phyloP scores from a whole-genome alignment of 2,329 filamentous ascomycete species.

The Paraphaeosphaeria minitans region DNA sequence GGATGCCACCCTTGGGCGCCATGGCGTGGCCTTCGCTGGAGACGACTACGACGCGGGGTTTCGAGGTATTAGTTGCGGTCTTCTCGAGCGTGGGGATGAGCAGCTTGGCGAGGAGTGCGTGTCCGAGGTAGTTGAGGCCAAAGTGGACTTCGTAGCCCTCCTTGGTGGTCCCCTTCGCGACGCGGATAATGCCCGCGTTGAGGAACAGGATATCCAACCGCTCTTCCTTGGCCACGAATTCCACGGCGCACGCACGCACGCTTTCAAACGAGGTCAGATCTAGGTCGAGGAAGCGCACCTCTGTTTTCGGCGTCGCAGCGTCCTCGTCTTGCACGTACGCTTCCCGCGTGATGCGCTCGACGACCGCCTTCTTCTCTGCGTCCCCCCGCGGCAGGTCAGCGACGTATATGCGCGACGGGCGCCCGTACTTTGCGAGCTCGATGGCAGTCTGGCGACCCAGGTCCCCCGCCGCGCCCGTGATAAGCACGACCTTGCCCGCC shows the following conservation, averaged over 20 bases:
- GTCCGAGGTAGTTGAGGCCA: conserved; percentile 27
- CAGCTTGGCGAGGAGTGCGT: conserved; percentile 14
- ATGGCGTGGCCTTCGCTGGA: conserved; percentile 10
- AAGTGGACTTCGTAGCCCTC: conserved; percentile 54
- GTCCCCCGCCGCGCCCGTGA: conserved; percentile 15
- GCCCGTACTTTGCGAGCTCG: conserved; percentile 14
- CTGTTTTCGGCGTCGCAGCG: background rate
- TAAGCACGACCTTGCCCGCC: conserved; percentile 16
- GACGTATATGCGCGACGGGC: conserved; percentile 15
- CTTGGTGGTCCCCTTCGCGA: conserved; percentile 33
- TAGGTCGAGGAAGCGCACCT: conserved; percentile 15
- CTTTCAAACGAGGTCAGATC: conserved; percentile 15
- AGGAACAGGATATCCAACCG: conserved; percentile 48
- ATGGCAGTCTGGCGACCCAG: conserved; percentile 13
- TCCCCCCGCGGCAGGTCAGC: conserved; percentile 14
- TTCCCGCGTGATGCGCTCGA: conserved; percentile 11
- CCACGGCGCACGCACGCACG: conserved; percentile 5
- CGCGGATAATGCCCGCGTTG: conserved; percentile 47
- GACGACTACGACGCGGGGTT: conserved; percentile 14
- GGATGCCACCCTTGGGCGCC: conserved; percentile 12
- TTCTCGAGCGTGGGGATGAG: conserved; percentile 10
- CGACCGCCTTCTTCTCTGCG: conserved; percentile 8
- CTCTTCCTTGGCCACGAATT: conserved; percentile 10
- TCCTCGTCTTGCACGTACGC: background rate
- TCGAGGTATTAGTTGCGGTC: background rate